Evolutionary conservation across 768 basidiomycete species (phyloP), one percentile per base, ranked within the genome.

Genomic region (Dentipellis fragilis): DNA sequence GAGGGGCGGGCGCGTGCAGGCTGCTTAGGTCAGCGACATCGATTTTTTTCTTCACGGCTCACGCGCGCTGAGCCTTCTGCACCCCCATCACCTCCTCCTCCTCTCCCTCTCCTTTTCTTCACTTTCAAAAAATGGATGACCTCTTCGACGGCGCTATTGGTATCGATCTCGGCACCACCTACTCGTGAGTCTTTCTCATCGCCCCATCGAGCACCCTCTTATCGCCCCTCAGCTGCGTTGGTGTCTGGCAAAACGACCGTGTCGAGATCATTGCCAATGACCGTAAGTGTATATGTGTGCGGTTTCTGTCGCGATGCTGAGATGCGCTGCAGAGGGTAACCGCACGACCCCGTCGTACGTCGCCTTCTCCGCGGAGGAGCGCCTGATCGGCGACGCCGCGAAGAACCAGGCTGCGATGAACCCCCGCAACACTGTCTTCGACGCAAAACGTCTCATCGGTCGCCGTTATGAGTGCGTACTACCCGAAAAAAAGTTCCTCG

Each of bases 341-440:
- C 84, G 95, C 62, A 97, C 95, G 64, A 98, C 96, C 48, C 95
- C 95, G 48, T 99, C 95, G 67, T 99, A 99, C 74, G 96, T 99
- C 74, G 92, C 95, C 65, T 99, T 99, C 80, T 92, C 93, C 62
- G 71, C 84, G 51, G 90, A 93, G 69, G 94, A 96, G 79, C 93
- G 93, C 77, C 74, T 95, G 72, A 98, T 98, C 70, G 94, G 96
- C 71, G 94, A 98, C 83, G 93, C 93, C 66, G 94, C 93, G 59
- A 94, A 94, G 75, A 96, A 96, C 72, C 94, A 98, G 80, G 91
- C 90, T 58, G 96, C 96, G 64, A 99, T 99, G 96, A 99, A 99
- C 83, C 96, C 96, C 61, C 80, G 79, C 67, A 97, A 97, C 81
- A 99, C 96, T 64, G 89, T 98, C 71, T 98, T 98, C 73, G 95